phyloP scores from a whole-genome alignment of 179 eudicot genomes.

The Beta lomatogona region DNA sequence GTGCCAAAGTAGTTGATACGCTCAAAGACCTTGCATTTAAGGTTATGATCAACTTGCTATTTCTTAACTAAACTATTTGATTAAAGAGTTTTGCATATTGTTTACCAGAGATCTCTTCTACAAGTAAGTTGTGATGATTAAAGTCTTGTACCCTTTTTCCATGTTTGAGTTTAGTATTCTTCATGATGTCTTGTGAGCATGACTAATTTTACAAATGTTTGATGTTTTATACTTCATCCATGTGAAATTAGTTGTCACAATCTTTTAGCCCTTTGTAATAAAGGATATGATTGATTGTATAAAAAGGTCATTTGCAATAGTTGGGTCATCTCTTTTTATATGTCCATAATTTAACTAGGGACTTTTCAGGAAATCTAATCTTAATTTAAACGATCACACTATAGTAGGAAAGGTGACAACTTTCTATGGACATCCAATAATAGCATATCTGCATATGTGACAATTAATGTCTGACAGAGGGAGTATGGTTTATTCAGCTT shows the following conservation, averaged over 20 bases:
- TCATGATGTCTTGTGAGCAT: neutral
- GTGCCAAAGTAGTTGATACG: constrained; percentile 67
- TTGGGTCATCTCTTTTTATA: no score
- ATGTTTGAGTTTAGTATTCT: neutral
- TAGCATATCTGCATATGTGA: no score
- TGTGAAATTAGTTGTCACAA: no score
- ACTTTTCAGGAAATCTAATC: no score
- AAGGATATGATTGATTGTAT: no score
- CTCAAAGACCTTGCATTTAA: constrained; percentile 73
- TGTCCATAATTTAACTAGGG: no score
- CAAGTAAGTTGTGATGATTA: neutral
- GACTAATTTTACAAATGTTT: neutral
- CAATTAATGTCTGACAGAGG: no score
- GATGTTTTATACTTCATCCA: neutral
- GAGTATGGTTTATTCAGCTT: neutral
- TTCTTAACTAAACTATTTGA: neutral
- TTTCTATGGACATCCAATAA: no score
- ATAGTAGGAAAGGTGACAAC: no score
- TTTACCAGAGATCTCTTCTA: neutral
- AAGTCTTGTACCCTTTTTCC: neutral
- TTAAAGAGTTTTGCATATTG: neutral
- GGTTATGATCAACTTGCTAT: constrained; percentile 44
- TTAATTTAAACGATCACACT: no score
- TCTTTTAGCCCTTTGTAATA: no score
- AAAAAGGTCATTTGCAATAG: no score